Evolutionary conservation across 2,329 filamentous ascomycete genomes (phyloP).

Genomic region (Madurella mycetomatis): DNA sequence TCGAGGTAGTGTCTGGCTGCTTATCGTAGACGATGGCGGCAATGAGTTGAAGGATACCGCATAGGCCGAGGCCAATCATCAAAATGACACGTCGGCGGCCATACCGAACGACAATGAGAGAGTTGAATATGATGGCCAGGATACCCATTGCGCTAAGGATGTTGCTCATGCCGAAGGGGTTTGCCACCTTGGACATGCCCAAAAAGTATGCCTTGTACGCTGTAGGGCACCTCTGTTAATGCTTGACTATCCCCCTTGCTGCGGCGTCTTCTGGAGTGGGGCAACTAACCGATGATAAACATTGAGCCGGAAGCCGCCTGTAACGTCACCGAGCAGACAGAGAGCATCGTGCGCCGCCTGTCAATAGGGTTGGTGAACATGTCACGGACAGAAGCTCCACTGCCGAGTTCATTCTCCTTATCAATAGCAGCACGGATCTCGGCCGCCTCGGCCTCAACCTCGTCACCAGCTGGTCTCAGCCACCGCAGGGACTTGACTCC

Average conservation of each 20-base stretch:
- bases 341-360: slow-evolving; percentile 45
- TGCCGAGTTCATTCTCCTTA: slow-evolving; percentile 30
- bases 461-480: slow-evolving; percentile 32
- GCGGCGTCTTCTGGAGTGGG: too few relatives aligned
- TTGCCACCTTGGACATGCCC: slow-evolving; percentile 52
- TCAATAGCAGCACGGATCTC: slow-evolving; percentile 38
- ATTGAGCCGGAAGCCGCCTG: slow-evolving; percentile 53
- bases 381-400: slow-evolving; percentile 38
- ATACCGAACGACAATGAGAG: slow-evolving; percentile 46
- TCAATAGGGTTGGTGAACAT: slow-evolving; percentile 50
- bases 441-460: slow-evolving; percentile 32
- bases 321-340: slow-evolving; percentile 44
- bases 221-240: slow-evolving; percentile 20
- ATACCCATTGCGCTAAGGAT: slow-evolving; percentile 52
- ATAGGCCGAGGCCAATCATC: slow-evolving; percentile 45
- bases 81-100: slow-evolving; percentile 52
- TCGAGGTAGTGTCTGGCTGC: slow-evolving; percentile 33
- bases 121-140: slow-evolving; percentile 51
- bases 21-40: slow-evolving; percentile 49
- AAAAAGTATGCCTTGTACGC: slow-evolving; percentile 58
- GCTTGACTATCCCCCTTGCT: too few relatives aligned
- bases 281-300: slow-evolving; percentile 48
- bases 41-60: slow-evolving; percentile 51
- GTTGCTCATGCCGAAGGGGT: slow-evolving; percentile 54
- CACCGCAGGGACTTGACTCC: slow-evolving; percentile 34